Evolutionary conservation across 352 stramenopile genomes (phyloP), one percentile per base, ranked within the genome.

Genomic region (Phytopythium mirpurense): DNA sequence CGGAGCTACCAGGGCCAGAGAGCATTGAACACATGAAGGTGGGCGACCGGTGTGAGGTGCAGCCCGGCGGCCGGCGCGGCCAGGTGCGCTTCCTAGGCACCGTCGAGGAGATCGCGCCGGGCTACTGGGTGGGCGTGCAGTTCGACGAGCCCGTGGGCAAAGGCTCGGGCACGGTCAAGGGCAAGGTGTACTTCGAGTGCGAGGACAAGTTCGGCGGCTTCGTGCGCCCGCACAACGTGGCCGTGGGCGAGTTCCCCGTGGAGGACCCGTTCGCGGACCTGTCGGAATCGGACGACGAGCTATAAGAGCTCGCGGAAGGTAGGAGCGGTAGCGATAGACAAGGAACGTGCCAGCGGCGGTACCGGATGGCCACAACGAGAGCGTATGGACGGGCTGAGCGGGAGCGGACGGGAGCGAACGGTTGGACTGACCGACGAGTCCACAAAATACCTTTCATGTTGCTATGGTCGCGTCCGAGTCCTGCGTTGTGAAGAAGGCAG

Each of bases 81-180:
- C 67, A 66, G 24, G 86, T 99, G 35, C 72, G 74, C 29, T 99
- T 86, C 65, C 46, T 98, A 12, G 97, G 97, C 11, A 63, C 91
- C 60, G 86, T 98, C 42, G 67, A 95, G 16, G 92, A 97, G 55
- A 78, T 98, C 52, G 75, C 73, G 11, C 54, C 68, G 0, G 94
- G 94, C 31, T 93, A 96, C 63, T 98, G 93, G 93, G 86, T 99
- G 8, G 97, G 97, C 32, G 87, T 99, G 35, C 72, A 83, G 31
- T 98, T 99, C 59, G 97, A 99, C 71, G 97, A 99, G 70, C 96
- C 97, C 16, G 70, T 97, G 23, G 94, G 94, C 51, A 95, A 96
- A 57, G 89, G 91, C 47, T 89, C 97, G 60, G 96, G 97, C 21
- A 93, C 74, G 2, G 88, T 97, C 47, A 96, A 97, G 55, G 93